Percentiles rank a stretch among this genome's conserved stretches.
Conservation (phyloP, 129 eudicot genomes). For the Flaveria robusta region DNA sequence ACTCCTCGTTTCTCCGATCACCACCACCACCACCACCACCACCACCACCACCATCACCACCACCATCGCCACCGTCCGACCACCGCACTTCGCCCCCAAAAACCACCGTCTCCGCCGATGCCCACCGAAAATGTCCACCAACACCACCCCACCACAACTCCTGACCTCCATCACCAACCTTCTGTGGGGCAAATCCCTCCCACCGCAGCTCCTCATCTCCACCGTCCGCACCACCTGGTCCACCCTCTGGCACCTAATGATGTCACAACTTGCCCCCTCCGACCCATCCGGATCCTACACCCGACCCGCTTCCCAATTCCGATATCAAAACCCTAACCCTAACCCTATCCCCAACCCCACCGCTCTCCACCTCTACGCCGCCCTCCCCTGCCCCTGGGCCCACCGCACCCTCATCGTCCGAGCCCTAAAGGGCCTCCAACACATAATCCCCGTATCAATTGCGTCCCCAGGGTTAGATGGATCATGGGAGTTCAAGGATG, state of each 20-base stretch:
- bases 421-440: conserved; percentile 72
- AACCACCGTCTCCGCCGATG: conserved; percentile 44
- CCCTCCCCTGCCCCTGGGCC: conserved; percentile 98
- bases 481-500: conserved; percentile 60
- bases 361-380: conserved; percentile 91
- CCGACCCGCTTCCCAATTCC: conserved; percentile 85
- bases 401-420: conserved; percentile 92
- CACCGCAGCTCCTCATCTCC: conserved; percentile 95
- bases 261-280: conserved; percentile 99
- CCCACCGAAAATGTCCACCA: conserved; percentile 44
- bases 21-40: neutral
- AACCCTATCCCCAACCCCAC: conserved; percentile 18
- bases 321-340: conserved; percentile 28
- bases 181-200: conserved; percentile 87
- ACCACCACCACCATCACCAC: conserved; percentile 29
- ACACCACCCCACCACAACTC: conserved; percentile 41
- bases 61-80: conserved; percentile 28
- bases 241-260: conserved; percentile 89
- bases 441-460: conserved; percentile 64
- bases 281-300: conserved; percentile 86
- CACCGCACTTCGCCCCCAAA: conserved; percentile 25
- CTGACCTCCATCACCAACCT: conserved; percentile 63
- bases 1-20: conserved; percentile 39
- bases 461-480: conserved; percentile 81
- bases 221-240: conserved; percentile 94